phyloP scores from a whole-genome alignment of 768 basidiomycete species.

The Boletales sp. region DNA sequence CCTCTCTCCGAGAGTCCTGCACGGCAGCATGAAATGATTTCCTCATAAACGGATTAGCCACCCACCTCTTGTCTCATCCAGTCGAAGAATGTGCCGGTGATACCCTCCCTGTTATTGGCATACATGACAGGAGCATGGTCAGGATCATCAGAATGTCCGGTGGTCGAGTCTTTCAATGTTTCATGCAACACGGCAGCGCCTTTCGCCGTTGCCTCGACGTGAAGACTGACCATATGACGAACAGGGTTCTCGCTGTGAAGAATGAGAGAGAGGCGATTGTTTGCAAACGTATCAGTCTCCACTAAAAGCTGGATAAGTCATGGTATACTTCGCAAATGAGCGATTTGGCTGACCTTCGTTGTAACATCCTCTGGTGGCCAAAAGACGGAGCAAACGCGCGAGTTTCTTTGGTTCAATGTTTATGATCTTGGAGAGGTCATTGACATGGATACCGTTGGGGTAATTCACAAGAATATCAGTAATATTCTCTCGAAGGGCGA shows the following conservation, averaged over 20 bases:
- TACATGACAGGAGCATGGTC: conserved; percentile 20
- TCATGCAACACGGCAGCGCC: conserved; percentile 19
- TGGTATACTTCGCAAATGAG: not conserved
- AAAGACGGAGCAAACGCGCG: conserved; percentile 26
- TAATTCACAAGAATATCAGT: conserved; percentile 25
- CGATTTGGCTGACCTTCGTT: conserved; percentile 26
- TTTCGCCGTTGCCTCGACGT: conserved; percentile 13
- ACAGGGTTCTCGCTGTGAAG: conserved; percentile 23
- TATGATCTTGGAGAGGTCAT: conserved; percentile 22
- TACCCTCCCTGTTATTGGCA: conserved; percentile 14
- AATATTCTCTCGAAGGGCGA: conserved; percentile 26
- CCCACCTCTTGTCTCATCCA: conserved; percentile 22
- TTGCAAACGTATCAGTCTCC: conserved; percentile 28
- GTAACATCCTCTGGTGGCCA: conserved; percentile 29
- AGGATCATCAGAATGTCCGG: conserved; percentile 18
- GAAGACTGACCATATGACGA: conserved; percentile 16
- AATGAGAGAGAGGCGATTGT: conserved; percentile 31
- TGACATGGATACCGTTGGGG: conserved; percentile 30
- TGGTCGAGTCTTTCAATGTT: conserved; percentile 22
- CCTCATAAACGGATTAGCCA: not conserved
- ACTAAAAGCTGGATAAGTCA: conserved; percentile 16
- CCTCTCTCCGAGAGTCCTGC: conserved; percentile 20
- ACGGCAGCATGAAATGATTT: not conserved
- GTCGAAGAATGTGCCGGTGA: conserved; percentile 23
- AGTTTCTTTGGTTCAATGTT: conserved; percentile 27